Base-by-base conservation (phyloP, 345 rosid genomes). In the Citrus medica region DNA sequence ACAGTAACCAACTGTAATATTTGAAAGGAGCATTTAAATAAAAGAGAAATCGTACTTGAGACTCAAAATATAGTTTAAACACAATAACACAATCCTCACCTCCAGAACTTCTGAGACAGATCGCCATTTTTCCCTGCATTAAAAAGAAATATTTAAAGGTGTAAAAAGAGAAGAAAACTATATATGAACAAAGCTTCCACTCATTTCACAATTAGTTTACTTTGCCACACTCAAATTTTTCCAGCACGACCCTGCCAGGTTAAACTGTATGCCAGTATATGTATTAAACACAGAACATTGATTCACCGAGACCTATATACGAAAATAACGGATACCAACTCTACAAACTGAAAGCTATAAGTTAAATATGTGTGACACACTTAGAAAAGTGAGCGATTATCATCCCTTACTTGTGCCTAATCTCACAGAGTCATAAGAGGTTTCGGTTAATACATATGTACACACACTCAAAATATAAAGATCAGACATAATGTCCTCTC, bases 101-200 rank as follows among this genome's bases (percentile, higher is more conserved):
- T 93, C 98, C 98, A 95, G 84, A 93, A 95, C 87, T 93, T 89
- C 85, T 87, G 86, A 32, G 94, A 86, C 21, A 95, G 89, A 88
- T 95, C 90, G 16, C 97, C 87, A 88, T 87, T 88, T 86, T 95
- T 95, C 63, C 98, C 99, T 95, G 91, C 85, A 88, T 46, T 2
- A 76, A 64, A 74, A 1, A 22, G 59, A 58, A 42, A 32, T 10
- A 55, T 17, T 27, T 53, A 48, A 60, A 48, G 10, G n/a, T 17
- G 51, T 6, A 19, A 74, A 74, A 40, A 10, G 56, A 10, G n/a
- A 73, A 37, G 51, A 66, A 55, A 6, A 32, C 12, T 30, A 69
- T 13, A 25, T n/a, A 40, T n/a, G 14, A 33, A 37, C 68, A 46
- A 13, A 48, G 71, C 59, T 35, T 70, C 42, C 42, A 30, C 25